These are phyloP conservation scores for Cornus florida DNA, from an alignment of 148 eudicot species.

Conservation along the genomic window DNA sequence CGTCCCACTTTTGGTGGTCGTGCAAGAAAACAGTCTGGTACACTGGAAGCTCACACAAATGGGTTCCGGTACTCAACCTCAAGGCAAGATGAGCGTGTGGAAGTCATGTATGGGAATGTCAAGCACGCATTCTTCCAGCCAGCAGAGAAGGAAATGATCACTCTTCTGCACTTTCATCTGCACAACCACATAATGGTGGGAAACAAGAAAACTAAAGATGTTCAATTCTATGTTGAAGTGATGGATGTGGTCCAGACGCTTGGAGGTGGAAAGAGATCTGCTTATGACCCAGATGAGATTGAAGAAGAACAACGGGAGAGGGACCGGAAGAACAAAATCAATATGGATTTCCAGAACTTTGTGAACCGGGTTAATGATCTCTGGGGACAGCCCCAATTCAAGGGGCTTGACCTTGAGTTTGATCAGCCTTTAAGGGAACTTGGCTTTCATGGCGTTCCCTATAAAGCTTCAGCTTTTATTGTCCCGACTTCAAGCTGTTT, in stretches of 20 bases:
- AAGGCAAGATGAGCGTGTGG: slow-evolving; percentile 75
- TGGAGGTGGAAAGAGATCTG: slow-evolving; percentile 88
- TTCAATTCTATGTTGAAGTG: slow-evolving; percentile 89
- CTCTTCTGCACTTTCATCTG: slow-evolving; percentile 85
- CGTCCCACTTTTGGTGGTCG: slow-evolving; percentile 91
- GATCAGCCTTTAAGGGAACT: slow-evolving; percentile 96
- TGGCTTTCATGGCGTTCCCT: slow-evolving; percentile 92
- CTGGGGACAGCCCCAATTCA: slow-evolving; percentile 82
- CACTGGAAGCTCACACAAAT: slow-evolving; percentile 76
- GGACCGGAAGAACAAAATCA: slow-evolving; percentile 86
- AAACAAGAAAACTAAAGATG: slow-evolving; percentile 94
- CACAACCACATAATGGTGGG: slow-evolving; percentile 97
- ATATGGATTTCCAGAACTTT: slow-evolving; percentile 78
- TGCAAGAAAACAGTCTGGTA: slow-evolving; percentile 67
- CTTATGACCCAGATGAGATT: slow-evolving; percentile 95
- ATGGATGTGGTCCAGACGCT: slow-evolving; percentile 95
- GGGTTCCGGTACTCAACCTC: slow-evolving; percentile 88
- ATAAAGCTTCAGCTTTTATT: slow-evolving; percentile 83
- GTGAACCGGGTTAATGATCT: slow-evolving; percentile 89
- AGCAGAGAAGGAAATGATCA: slow-evolving; percentile 95
- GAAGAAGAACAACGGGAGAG: slow-evolving; percentile 97
- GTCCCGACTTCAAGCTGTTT: slow-evolving; percentile 94
- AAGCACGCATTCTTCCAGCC: slow-evolving; percentile 98
- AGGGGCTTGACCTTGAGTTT: slow-evolving; percentile 75
- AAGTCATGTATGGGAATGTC: slow-evolving; percentile 69